Conservation (phyloP, 1,284 basidiomycete genomes). For the Mycosarcoma mackinlayi region DNA sequence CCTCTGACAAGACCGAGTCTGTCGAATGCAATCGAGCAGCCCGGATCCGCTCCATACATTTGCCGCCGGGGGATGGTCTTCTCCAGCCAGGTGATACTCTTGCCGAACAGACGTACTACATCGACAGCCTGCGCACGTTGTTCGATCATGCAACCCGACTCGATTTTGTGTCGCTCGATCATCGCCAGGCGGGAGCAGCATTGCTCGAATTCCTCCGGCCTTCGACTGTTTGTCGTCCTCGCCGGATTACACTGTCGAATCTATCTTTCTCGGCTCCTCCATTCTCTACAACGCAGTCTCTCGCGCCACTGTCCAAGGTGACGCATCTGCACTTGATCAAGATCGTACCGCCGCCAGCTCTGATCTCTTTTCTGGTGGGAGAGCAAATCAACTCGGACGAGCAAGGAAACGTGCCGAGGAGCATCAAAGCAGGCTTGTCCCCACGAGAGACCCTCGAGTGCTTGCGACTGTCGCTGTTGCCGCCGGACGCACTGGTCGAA, state of each 20-base stretch:
- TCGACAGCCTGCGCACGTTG: slow-evolving; percentile 25
- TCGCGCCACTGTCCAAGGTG: slow-evolving; percentile 30
- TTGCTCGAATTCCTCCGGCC: slow-evolving; percentile 29
- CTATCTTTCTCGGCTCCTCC: slow-evolving; percentile 40
- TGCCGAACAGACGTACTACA: slow-evolving; percentile 31
- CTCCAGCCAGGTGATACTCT: slow-evolving; percentile 36
- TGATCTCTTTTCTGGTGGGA: slow-evolving; percentile 37
- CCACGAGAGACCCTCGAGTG: slow-evolving; percentile 26
- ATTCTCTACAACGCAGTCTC: slow-evolving; percentile 24
- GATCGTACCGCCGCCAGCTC: slow-evolving; percentile 35
- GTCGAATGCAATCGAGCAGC: neutral
- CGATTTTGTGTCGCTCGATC: slow-evolving; percentile 31
- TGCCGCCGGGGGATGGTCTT: slow-evolving; percentile 37
- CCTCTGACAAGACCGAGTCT: neutral
- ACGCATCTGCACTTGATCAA: slow-evolving; percentile 43
- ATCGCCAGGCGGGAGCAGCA: slow-evolving; percentile 30
- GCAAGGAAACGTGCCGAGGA: slow-evolving; percentile 24
- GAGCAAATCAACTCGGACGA: slow-evolving; percentile 29
- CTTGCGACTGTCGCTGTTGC: slow-evolving; percentile 36
- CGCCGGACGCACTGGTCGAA: slow-evolving; percentile 33
- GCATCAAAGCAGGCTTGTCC: slow-evolving; percentile 22
- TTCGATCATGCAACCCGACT: slow-evolving; percentile 30
- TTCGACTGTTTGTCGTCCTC: slow-evolving; percentile 26
- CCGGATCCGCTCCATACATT: slow-evolving; percentile 20
- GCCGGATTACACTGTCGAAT: slow-evolving; percentile 37